Conservation (phyloP, 805 yeast species). For the Kodamaea kaohsiungensis region DNA sequence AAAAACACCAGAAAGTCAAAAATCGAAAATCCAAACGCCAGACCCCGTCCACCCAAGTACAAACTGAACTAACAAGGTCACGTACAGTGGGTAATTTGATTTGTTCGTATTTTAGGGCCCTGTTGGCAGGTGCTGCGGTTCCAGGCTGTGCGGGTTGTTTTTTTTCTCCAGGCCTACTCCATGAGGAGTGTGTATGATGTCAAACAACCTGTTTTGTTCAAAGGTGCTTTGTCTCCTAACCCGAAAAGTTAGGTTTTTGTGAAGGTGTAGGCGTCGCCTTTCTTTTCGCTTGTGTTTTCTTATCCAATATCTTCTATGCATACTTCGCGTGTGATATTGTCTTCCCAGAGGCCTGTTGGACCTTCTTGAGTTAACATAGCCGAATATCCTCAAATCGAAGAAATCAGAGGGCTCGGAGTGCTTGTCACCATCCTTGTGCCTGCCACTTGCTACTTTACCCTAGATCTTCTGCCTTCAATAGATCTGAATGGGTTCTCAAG, state of each 20-base stretch:
- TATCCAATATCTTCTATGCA: not conserved
- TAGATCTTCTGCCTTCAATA: not conserved
- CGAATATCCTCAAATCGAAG: not conserved
- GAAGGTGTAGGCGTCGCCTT: not conserved
- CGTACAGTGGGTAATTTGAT: not conserved
- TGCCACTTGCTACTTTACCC: not conserved
- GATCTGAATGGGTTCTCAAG: no score
- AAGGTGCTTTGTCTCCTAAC: not conserved
- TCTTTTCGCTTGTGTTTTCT: not conserved
- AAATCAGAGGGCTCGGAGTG: no score
- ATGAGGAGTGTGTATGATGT: not conserved
- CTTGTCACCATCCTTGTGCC: not conserved
- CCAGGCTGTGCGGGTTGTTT: not conserved
- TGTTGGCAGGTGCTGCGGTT: not conserved
- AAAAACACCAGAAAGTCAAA: not conserved
- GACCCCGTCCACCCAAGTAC: not conserved
- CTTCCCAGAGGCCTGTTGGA: not conserved
- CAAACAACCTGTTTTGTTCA: not conserved
- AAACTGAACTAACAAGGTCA: not conserved
- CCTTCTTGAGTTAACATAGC: not conserved
- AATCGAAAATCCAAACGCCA: not conserved
- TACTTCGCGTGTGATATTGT: not conserved
- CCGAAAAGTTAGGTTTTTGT: not conserved
- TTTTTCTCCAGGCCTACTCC: no score
- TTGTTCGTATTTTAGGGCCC: not conserved